Base-by-base conservation (phyloP, 331 rosid genomes). In the Malus hybrid region DNA sequence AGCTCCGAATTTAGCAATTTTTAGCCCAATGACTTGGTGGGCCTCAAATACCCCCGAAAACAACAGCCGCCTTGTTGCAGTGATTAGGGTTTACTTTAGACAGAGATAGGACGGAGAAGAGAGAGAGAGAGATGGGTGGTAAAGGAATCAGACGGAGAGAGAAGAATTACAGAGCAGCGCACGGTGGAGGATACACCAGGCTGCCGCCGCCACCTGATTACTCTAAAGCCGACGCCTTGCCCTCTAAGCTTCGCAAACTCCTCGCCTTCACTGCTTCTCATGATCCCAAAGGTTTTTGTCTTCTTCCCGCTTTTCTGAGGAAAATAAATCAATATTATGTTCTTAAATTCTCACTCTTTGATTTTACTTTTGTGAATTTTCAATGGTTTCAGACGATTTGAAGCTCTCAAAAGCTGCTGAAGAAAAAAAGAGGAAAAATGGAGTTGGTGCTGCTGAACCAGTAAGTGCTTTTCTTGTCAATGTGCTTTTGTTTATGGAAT, bases 111-210 rank as follows among this genome's bases (percentile, higher is more conserved):
- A 13, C 20, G 16, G 19, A 16, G n/a, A 52, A 18, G 19, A 61
- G 65, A 56, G 73, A 13, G 54, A 80, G 69, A 69, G 62, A 66
- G 65, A 91, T 93, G 98, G 97, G 93, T 57, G 91, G 91, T 0
- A 90, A 87, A 78, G 98, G 97, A 77, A 39, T 76, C 67, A 82
- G 76, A 75, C 82, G 98, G 56, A 86, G 98, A 84, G 97, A 90
- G 86, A 88, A 90, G 73, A 93, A 93, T 77, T 93, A 91, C 86
- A 83, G 71, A 36, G 90, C 90, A 10, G 93, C 98, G 14, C 97
- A 93, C 63, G 98, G 95, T 57, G 98, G 98, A 28, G 88, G 88
- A 62, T 80, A 80, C 84, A 79, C 8, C 62, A 79, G 83, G 19
- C 86, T 85, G 14, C 86, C 89, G 1, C 86, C 89, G 14, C 86